These are phyloP conservation scores for Psilocybe subaeruginosa DNA, from an alignment of 768 basidiomycete species.

Conservation along the genomic window DNA sequence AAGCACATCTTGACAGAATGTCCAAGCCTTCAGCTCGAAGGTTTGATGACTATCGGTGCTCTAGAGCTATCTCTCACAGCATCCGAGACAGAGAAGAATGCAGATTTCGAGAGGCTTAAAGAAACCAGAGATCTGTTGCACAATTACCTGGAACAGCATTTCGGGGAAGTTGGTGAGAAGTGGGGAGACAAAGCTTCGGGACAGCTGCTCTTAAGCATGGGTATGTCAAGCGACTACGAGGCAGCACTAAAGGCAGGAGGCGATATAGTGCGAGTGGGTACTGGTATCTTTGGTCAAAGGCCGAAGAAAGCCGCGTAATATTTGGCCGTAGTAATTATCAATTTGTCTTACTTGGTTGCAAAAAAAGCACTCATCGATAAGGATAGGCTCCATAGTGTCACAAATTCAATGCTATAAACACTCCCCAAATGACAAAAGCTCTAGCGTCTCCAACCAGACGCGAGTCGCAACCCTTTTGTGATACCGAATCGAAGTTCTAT, in stretches of 20 bases:
- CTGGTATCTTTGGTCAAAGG: slow-evolving; percentile 84
- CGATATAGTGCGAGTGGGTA: slow-evolving; percentile 89
- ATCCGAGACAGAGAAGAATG: slow-evolving; percentile 47
- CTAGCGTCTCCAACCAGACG: too few relatives aligned
- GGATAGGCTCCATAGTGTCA: background rate
- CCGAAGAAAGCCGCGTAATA: slow-evolving; percentile 45
- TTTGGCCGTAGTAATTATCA: background rate
- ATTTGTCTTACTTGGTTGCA: background rate
- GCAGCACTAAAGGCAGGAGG: slow-evolving; percentile 83
- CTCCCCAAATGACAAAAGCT: too few relatives aligned
- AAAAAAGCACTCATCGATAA: background rate
- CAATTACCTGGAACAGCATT: slow-evolving; percentile 37
- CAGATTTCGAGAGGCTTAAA: slow-evolving; percentile 77
- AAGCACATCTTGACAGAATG: slow-evolving; percentile 71
- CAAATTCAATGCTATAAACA: too few relatives aligned
- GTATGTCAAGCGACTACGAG: slow-evolving; percentile 96
- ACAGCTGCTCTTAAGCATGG: slow-evolving; percentile 80
- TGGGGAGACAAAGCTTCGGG: slow-evolving; percentile 57
- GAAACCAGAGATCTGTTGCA: slow-evolving; percentile 64
- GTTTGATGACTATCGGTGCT: slow-evolving; percentile 97
- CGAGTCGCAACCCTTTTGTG: background rate
- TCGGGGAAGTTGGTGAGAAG: slow-evolving; percentile 21
- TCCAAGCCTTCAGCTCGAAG: slow-evolving; percentile 74
- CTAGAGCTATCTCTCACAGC: slow-evolving; percentile 67
- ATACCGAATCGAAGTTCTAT: background rate